Percentiles rank a stretch among this genome's conserved stretches.
Evolutionary conservation across 805 yeast species (phyloP).

Genomic region (Yueomyces sp.): DNA sequence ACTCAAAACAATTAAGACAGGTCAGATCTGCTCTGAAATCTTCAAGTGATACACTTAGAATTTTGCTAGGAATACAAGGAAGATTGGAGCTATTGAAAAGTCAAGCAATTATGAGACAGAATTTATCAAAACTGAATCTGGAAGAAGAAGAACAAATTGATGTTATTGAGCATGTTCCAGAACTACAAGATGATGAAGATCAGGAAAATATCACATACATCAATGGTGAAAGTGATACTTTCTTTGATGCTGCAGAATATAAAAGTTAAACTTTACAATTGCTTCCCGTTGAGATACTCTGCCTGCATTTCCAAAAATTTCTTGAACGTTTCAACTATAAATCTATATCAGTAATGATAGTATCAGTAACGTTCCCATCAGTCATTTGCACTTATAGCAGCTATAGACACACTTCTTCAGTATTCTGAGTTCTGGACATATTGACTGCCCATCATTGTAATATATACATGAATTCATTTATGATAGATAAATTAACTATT

Average conservation of each 20-base stretch:
- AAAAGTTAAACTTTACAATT: constrained; percentile 1
- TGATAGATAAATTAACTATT: too few species aligned
- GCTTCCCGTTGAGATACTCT: too few species aligned
- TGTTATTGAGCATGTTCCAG: constrained; percentile 16
- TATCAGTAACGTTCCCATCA: too few species aligned
- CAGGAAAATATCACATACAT: constrained; percentile 16
- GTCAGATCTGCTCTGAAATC: constrained; percentile 44
- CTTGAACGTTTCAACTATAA: too few species aligned
- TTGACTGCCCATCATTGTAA: too few species aligned
- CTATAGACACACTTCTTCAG: too few species aligned
- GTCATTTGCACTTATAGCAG: too few species aligned
- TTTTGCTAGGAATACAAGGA: constrained; percentile 72
- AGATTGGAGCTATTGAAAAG: constrained; percentile 63
- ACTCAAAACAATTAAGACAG: constrained; percentile 32
- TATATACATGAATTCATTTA: too few species aligned
- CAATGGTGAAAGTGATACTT: constrained; percentile 34
- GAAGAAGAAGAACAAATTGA: constrained; percentile 23
- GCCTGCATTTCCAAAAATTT: too few species aligned
- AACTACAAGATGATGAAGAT: constrained; percentile 12
- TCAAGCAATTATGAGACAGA: constrained; percentile 59
- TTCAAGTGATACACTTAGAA: constrained; percentile 49
- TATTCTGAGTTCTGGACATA: too few species aligned
- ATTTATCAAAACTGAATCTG: constrained; percentile 28
- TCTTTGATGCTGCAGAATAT: constrained; percentile 26
- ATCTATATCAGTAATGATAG: too few species aligned